These are phyloP conservation scores for Umbellularia californica DNA, from an alignment of 164 flowering plant genomes.

Conservation along the genomic window DNA sequence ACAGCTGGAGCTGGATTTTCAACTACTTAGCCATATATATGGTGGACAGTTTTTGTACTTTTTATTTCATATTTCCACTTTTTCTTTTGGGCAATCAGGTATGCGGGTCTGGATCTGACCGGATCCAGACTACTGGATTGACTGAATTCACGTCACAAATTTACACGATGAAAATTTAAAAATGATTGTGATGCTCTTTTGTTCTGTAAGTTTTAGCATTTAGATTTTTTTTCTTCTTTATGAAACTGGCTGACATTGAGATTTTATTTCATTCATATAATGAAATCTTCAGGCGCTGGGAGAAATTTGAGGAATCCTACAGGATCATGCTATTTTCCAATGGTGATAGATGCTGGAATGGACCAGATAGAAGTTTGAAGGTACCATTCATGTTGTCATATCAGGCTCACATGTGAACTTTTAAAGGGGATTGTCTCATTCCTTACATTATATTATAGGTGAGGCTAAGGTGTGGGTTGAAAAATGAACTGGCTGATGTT, in stretches of 20 bases:
- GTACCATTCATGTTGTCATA: conserved; percentile 27
- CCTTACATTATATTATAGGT: conserved; percentile 44
- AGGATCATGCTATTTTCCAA: conserved; percentile 58
- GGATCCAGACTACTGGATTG: too few relatives aligned
- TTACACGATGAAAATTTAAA: not conserved
- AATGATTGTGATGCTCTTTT: not conserved
- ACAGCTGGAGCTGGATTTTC: too few relatives aligned
- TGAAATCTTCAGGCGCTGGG: conserved; percentile 61
- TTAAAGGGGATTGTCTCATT: not conserved
- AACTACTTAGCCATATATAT: too few relatives aligned
- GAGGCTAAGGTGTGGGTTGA: conserved; percentile 86
- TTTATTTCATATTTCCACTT: too few relatives aligned
- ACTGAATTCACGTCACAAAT: not conserved
- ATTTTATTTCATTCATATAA: not conserved
- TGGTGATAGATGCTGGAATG: conserved; percentile 98
- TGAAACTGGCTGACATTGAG: too few relatives aligned
- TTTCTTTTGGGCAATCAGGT: too few relatives aligned
- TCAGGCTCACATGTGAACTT: not conserved
- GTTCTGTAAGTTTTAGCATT: not conserved
- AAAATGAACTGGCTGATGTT: conserved; percentile 75
- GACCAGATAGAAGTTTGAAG: conserved; percentile 95
- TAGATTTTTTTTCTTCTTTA: not conserved
- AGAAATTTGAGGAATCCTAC: conserved; percentile 84
- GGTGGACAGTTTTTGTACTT: too few relatives aligned
- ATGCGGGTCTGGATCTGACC: too few relatives aligned